Base-by-base conservation (phyloP, 805 yeast species). In the Candida oleophila region DNA sequence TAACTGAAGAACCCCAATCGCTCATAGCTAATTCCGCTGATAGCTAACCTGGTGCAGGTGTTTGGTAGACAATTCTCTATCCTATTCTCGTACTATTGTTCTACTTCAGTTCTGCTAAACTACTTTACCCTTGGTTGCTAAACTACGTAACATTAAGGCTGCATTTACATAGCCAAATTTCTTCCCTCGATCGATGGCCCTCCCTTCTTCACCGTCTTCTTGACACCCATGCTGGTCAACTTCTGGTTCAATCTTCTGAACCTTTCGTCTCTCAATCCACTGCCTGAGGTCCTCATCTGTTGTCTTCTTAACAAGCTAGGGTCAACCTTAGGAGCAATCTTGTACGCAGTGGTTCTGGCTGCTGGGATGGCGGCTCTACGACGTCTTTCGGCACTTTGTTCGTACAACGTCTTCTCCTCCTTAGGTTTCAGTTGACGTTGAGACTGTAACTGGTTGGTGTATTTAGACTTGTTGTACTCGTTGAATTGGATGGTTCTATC, bases 311-410 rank as follows among this genome's bases (percentile, higher is more conserved):
- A 65, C 51, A 63, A 62, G 50, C 73, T 75, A 38, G 83, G 62
- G 56, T 79, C 82, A 51, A 87, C 87, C 60, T 76, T 82, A 46
- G 98, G 98, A 1, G 97, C 98, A 60, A 87, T 83, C 59, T 85
- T 87, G 72, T 89, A 91, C 49, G 92, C 96, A 12, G 89, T 81
- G 2, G 94, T 85, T 51, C 94, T 80, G 39, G 92, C 90, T 32
- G 85, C 83, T n/a, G 98, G 98, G 42, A 94, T 92, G 35, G 96
- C 96, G 3, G 98, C 97, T 65, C 98, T 80, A 66, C 87, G 87
- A 68, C 97, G 81, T 67, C 96, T 80, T 54, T 83, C 89, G 8
- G 97, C 97, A 56, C 88, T 85, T 62, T 87, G 91, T 69, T 90
- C 96, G 59, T 90, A 91, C 49, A 87, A 73, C 2, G 91, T 65